phyloP scores from a whole-genome alignment of 352 stramenopile species.

The Thraustochytrium sp. region DNA sequence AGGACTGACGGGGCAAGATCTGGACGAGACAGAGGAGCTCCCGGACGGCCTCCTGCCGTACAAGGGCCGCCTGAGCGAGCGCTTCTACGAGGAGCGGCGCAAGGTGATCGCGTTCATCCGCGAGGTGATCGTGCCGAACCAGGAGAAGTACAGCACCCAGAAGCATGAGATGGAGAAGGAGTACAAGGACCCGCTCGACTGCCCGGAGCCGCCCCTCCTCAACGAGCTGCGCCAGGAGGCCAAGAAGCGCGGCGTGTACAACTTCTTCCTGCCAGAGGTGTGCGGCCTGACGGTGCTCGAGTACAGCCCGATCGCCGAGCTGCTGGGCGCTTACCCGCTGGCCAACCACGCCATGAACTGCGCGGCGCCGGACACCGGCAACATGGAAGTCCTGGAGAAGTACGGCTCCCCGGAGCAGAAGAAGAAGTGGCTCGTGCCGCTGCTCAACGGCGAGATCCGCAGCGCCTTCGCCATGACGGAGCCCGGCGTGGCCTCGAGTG shows the following conservation, averaged over 20 bases:
- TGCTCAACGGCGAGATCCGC: conserved; percentile 84
- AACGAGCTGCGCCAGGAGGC: conserved; percentile 33
- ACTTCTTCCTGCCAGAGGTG: conserved; percentile 42
- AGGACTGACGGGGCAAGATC: background rate
- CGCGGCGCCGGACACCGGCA: conserved; percentile 90
- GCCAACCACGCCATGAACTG: conserved; percentile 92
- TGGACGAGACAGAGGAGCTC: background rate
- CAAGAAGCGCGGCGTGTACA: conserved; percentile 41
- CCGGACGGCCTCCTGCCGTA: conserved; percentile 21
- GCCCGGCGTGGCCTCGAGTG: conserved; percentile 84
- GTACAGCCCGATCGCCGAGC: conserved; percentile 90
- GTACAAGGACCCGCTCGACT: background rate
- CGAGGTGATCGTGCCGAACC: conserved; percentile 38
- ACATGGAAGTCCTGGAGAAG: conserved; percentile 95
- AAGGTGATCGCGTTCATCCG: conserved; percentile 18
- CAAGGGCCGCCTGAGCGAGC: conserved; percentile 22
- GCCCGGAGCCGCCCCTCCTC: conserved; percentile 8
- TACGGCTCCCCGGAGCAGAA: conserved; percentile 72
- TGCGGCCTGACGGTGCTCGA: conserved; percentile 58
- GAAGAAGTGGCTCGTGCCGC: conserved; percentile 74
- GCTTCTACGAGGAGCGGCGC: conserved; percentile 18
- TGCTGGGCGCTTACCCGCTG: conserved; percentile 77
- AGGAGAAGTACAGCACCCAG: conserved; percentile 8
- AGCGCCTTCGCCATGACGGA: conserved; percentile 96
- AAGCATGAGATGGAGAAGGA: background rate